Percentiles rank a stretch among this genome's conserved stretches.
phyloP scores from a whole-genome alignment of 495 filamentous ascomycete species.

The Penicillium psychrofluorescens region DNA sequence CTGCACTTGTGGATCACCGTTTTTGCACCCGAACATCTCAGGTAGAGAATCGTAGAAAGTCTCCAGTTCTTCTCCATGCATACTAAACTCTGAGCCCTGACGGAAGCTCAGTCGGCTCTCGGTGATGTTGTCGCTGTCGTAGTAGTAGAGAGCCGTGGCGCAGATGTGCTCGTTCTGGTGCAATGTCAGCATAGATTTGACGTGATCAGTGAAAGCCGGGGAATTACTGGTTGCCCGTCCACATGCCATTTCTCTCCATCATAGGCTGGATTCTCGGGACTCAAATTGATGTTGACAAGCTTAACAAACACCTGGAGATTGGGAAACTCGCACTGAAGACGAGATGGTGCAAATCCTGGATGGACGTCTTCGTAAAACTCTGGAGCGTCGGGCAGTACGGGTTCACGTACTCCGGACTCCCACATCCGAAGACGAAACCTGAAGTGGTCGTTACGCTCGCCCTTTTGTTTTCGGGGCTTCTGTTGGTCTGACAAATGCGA shows the following conservation, averaged over 20 bases:
- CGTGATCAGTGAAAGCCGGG: neutral
- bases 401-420: too few relatives aligned
- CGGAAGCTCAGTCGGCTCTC: constrained; percentile 46
- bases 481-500: constrained; percentile 2
- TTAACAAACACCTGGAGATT: constrained; percentile 59
- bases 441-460: neutral
- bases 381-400: too few relatives aligned
- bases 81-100: constrained; percentile 15
- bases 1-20: too few relatives aligned
- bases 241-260: constrained; percentile 45
- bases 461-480: neutral
- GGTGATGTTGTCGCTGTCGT: constrained; percentile 55
- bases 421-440: neutral
- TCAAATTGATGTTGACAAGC: constrained; percentile 53
- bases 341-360: neutral
- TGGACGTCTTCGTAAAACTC: neutral
- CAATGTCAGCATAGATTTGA: neutral
- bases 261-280: constrained; percentile 47
- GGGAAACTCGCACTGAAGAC: neutral
- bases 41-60: too few relatives aligned
- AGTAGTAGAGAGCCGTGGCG: constrained; percentile 56
- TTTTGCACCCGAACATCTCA: too few relatives aligned
- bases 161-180: constrained; percentile 48
- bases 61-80: neutral
- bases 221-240: constrained; percentile 40